phyloP scores from a whole-genome alignment of 179 eudicot species.

The Patellifolia procumbens region DNA sequence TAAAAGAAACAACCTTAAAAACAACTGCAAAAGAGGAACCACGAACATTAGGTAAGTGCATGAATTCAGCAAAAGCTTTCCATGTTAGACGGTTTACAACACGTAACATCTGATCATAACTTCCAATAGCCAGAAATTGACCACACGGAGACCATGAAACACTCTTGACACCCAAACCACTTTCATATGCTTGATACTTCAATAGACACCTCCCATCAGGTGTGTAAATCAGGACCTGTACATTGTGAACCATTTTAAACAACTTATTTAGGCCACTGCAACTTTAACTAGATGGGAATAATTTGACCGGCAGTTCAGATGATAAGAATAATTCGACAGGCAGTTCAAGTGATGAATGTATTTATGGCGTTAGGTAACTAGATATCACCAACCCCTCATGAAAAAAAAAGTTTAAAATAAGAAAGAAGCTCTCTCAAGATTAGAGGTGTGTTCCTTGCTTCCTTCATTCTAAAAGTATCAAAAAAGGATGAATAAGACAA shows the following conservation, averaged over 20 bases:
- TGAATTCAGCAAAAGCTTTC: constrained; percentile 94
- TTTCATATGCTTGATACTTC: constrained; percentile 97
- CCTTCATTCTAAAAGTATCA: too few relatives aligned
- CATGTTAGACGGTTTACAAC: constrained; percentile 91
- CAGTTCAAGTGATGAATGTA: too few relatives aligned
- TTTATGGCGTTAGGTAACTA: background rate
- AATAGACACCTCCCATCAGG: constrained; percentile 92
- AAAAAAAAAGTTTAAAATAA: background rate
- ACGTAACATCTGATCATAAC: constrained; percentile 94
- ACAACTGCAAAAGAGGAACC: constrained; percentile 85
- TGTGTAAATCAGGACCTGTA: constrained; percentile 83
- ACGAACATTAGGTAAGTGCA: constrained; percentile 77
- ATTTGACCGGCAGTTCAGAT: too few relatives aligned
- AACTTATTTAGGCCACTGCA: background rate
- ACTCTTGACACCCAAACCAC: constrained; percentile 93
- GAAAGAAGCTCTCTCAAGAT: background rate
- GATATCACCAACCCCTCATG: background rate
- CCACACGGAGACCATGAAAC: constrained; percentile 99
- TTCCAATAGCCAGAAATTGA: constrained; percentile 89
- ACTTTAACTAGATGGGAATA: background rate
- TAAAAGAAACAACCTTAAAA: constrained; percentile 62
- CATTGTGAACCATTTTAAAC: constrained; percentile 18
- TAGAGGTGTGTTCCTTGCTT: too few relatives aligned
- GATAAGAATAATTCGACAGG: too few relatives aligned
- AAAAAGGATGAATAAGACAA: too few relatives aligned